These are phyloP conservation scores for Helicocarpus griseus DNA, from an alignment of 2,329 filamentous ascomycete genomes.

Conservation along the genomic window DNA sequence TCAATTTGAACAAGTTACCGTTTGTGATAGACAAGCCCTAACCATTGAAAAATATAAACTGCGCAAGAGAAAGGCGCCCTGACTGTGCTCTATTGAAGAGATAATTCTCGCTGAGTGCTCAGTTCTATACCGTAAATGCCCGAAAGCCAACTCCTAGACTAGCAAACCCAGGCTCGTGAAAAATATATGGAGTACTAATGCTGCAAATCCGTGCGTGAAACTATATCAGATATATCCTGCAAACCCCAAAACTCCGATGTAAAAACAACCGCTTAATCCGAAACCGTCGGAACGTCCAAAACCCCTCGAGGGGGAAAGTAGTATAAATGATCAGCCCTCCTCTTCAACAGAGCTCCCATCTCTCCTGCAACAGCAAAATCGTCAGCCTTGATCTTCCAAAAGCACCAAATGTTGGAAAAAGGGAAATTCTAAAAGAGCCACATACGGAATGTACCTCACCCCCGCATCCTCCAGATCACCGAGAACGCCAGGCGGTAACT, in stretches of 20 bases:
- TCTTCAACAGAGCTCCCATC: conserved; percentile 40
- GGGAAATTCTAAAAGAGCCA: conserved; percentile 5
- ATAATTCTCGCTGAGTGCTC: no score
- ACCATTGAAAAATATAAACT: no score
- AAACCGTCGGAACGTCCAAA: neutral
- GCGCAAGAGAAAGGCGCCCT: no score
- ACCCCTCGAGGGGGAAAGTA: neutral
- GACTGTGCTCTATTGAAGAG: no score
- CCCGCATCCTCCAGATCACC: conserved; percentile 49
- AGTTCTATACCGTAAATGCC: no score
- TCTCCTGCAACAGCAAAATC: conserved; percentile 20
- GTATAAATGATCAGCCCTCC: conserved; percentile 21
- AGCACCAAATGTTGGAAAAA: no score
- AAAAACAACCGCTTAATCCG: neutral
- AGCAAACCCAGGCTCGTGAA: no score
- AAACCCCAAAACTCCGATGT: neutral
- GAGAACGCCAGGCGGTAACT: conserved; percentile 50
- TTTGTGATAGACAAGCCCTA: no score
- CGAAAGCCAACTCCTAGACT: no score
- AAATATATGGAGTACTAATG: no score
- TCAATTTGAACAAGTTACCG: no score
- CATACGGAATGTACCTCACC: conserved; percentile 51
- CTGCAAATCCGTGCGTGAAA: neutral
- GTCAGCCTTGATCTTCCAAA: neutral
- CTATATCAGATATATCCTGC: neutral